Base-by-base conservation (phyloP, 2,329 filamentous ascomycete genomes). In the Xylariaceae sp. region DNA sequence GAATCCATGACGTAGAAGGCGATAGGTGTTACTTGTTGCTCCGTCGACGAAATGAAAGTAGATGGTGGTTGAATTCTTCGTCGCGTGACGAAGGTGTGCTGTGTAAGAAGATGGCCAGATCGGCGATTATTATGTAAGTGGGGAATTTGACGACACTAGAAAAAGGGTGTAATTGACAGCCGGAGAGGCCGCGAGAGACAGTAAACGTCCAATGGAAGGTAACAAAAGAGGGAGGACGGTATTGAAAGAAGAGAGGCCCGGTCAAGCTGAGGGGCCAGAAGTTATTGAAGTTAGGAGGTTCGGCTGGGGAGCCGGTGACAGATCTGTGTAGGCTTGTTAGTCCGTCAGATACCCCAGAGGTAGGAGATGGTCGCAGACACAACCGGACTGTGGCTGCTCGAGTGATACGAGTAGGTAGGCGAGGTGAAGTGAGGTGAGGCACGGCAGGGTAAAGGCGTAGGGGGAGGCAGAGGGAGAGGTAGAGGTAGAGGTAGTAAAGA, bases 111-210 rank as follows among this genome's bases (percentile, higher is more conserved):
- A 61, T 58, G 61, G 61, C 61, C 54, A 61, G 56, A 43, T 61
- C 63, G 63, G 63, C 64, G 63, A 67, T 67, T 67, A 67, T 68
- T 67, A 68, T 67, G 67, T 67, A 67, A 68, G 65, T 68, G 66
- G 67, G 61, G 65, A 65, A 63, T 54, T 29, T 42, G 4, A 34
- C 32, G 9, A 34, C 32, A 47, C 32, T 57, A 49, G 37, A 51
- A 53, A 45, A 26, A 39, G 9, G 16, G 51, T 58, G 49, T 55
- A 55, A 55, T 54, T 50, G 49, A 53, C 34, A 44, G 18, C 47
- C 44, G 51, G 51, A 32, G 16, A 42, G 49, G 45, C 41, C 48
- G 43, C 52, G 40, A 51, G 29, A 47, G 49, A 55, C 40, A 39
- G 16, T 44, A 22, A 41, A 47, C 34, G 47, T 19, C 47, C 29